phyloP scores from a whole-genome alignment of 2,329 filamentous ascomycete genomes.

The Whalleya microplaca region DNA sequence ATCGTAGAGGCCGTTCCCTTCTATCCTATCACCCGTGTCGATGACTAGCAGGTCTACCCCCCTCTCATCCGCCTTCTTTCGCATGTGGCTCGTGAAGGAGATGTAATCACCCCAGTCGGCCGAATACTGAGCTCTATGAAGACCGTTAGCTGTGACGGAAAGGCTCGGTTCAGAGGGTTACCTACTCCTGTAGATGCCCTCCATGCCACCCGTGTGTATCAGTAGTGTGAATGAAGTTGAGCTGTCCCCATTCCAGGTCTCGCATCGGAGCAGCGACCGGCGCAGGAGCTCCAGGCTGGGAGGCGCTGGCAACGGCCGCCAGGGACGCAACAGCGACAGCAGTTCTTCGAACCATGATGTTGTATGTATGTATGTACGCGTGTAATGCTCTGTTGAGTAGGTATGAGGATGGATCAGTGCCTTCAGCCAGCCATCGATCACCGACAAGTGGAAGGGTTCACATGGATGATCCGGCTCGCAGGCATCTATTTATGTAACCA shows the following conservation, averaged over 20 bases:
- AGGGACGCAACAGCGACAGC: conserved; percentile 43
- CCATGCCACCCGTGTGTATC: conserved; percentile 96
- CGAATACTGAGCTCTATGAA: conserved; percentile 77
- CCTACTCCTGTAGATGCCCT: conserved; percentile 87
- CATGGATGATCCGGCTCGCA: background rate
- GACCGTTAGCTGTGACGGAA: background rate
- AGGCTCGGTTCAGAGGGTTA: background rate
- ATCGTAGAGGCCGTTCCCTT: conserved; percentile 95
- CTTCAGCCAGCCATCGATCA: background rate
- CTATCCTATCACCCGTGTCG: conserved; percentile 91
- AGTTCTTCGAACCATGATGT: conserved; percentile 37
- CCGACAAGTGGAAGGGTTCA: background rate
- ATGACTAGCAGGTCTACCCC: conserved; percentile 89
- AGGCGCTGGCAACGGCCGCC: conserved; percentile 47
- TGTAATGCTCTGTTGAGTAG: background rate
- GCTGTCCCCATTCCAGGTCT: conserved; percentile 85
- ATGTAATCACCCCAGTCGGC: conserved; percentile 99
- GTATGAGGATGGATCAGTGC: background rate
- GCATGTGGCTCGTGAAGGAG: conserved; percentile 86
- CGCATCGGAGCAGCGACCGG: conserved; percentile 82
- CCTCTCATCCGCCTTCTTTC: conserved; percentile 73
- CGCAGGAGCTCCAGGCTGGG: conserved; percentile 79
- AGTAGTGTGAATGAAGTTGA: conserved; percentile 97
- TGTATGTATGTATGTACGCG: background rate
- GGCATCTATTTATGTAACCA: no score